A percentile compares a stretch with the other conserved stretches of the same genome.
These are phyloP conservation scores for Iberis pinnata DNA, from an alignment of 345 rosid species.

Conservation along the genomic window DNA sequence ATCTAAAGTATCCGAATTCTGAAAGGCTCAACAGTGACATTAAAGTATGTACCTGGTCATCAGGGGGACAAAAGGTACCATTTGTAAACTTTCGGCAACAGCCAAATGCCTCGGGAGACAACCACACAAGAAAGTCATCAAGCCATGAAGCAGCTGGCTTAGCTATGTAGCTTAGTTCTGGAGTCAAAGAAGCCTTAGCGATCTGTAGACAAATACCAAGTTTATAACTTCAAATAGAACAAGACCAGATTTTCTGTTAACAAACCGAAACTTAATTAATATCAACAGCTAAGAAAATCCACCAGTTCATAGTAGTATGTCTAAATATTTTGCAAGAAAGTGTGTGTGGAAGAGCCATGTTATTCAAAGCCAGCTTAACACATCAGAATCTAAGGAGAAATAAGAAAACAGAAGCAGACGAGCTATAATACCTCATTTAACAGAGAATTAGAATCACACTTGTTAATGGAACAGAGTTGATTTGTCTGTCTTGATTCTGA, in stretches of 20 bases:
- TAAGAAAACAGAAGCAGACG: not conserved
- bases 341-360: no score
- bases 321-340: no score
- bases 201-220: constrained; percentile 40
- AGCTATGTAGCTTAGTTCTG: constrained; percentile 86
- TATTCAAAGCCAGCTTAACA: not conserved
- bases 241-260: not conserved
- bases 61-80: constrained; percentile 89
- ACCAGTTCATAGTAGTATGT: no score
- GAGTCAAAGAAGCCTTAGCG: constrained; percentile 68
- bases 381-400: not conserved
- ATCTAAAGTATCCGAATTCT: not conserved
- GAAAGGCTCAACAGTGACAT: not conserved
- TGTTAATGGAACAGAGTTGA: constrained; percentile 90
- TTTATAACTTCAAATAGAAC: not conserved
- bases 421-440: constrained; percentile 63
- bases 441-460: constrained; percentile 79
- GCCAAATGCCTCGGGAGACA: constrained; percentile 98
- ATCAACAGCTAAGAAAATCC: not conserved
- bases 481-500: constrained; percentile 80
- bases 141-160: constrained; percentile 99
- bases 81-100: constrained; percentile 92
- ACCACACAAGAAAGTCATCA: constrained; percentile 96
- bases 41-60: constrained; percentile 63
- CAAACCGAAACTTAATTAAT: no score